These are phyloP conservation scores for Nakazawaea anatomiae DNA, from an alignment of 805 yeast species.

Conservation along the genomic window DNA sequence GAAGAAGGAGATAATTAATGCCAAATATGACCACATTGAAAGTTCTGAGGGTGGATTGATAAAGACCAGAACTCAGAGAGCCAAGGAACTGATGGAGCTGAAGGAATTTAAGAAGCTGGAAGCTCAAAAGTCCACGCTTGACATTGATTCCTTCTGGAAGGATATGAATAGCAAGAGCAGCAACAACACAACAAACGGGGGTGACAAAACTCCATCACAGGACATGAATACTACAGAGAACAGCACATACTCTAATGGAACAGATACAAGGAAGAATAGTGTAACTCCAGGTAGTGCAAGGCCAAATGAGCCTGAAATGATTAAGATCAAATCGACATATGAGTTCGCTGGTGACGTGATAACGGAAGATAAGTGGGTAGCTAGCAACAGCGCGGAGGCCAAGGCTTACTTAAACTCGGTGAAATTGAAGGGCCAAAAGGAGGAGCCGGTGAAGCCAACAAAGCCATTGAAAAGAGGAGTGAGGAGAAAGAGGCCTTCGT, in stretches of 20 bases:
- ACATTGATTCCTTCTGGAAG: slow-evolving; percentile 50
- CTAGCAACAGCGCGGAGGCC: slow-evolving; percentile 77
- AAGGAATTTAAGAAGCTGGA: slow-evolving; percentile 15
- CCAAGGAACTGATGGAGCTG: slow-evolving; percentile 29
- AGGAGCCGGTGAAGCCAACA: slow-evolving; percentile 1
- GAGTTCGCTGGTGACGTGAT: slow-evolving; percentile 85
- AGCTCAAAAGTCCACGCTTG: slow-evolving; percentile 25
- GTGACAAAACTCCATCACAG: background rate
- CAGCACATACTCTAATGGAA: background rate
- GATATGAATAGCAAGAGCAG: slow-evolving; percentile 32
- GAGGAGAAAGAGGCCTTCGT: slow-evolving; percentile 66
- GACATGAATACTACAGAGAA: background rate
- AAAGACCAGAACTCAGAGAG: slow-evolving; percentile 62
- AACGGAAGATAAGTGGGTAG: slow-evolving; percentile 75
- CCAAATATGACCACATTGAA: slow-evolving; percentile 48
- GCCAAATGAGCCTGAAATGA: slow-evolving; percentile 35
- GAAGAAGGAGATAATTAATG: slow-evolving; percentile 16
- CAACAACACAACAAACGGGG: background rate
- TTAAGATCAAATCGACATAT: slow-evolving; percentile 71
- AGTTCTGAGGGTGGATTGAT: slow-evolving; percentile 57
- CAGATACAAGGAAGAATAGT: background rate
- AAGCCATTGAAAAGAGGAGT: slow-evolving; percentile 19
- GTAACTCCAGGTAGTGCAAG: background rate
- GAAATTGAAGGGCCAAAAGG: slow-evolving; percentile 23
- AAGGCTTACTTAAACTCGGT: slow-evolving; percentile 66